These are phyloP conservation scores for Picocystis sp. DNA, from an alignment of 163 green algal species.

Conservation along the genomic window DNA sequence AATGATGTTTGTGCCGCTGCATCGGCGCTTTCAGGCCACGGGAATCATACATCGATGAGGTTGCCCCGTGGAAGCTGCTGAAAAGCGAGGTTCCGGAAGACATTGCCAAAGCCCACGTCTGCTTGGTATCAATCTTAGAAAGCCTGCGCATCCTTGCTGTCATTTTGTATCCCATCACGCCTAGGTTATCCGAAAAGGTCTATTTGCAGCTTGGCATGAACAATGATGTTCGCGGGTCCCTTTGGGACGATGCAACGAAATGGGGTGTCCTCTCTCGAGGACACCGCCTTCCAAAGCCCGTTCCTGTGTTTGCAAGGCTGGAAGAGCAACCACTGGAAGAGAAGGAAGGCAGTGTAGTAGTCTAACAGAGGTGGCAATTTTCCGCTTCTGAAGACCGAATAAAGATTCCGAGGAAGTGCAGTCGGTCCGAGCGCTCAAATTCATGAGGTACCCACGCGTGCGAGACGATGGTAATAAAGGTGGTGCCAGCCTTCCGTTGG, in stretches of 20 bases:
- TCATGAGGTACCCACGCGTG: too few relatives aligned
- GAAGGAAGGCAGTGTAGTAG: too few relatives aligned
- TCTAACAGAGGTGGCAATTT: too few relatives aligned
- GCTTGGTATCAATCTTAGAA: slow-evolving; percentile 72
- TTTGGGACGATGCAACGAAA: slow-evolving; percentile 9
- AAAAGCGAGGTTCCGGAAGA: slow-evolving; percentile 28
- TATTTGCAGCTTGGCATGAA: slow-evolving; percentile 55
- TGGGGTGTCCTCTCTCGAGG: slow-evolving; percentile 27
- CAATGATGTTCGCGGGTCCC: slow-evolving; percentile 6
- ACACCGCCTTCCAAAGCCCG: slow-evolving; percentile 24
- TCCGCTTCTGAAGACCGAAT: too few relatives aligned
- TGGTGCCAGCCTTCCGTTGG: too few relatives aligned
- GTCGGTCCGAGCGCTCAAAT: too few relatives aligned
- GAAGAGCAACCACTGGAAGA: slow-evolving; percentile 16
- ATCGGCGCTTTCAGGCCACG: background rate
- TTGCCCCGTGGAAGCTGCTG: slow-evolving; percentile 3
- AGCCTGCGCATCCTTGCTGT: slow-evolving; percentile 64
- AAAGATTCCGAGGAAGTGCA: too few relatives aligned
- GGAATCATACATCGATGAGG: slow-evolving; percentile 8
- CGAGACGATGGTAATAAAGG: too few relatives aligned
- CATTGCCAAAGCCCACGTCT: slow-evolving; percentile 35
- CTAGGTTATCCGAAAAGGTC: slow-evolving; percentile 40
- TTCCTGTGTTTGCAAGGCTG: slow-evolving; percentile 52
- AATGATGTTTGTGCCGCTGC: too few relatives aligned
- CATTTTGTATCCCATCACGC: slow-evolving; percentile 63